Conservation (phyloP, 352 stramenopile genomes). For the Pythium rishiriense region DNA sequence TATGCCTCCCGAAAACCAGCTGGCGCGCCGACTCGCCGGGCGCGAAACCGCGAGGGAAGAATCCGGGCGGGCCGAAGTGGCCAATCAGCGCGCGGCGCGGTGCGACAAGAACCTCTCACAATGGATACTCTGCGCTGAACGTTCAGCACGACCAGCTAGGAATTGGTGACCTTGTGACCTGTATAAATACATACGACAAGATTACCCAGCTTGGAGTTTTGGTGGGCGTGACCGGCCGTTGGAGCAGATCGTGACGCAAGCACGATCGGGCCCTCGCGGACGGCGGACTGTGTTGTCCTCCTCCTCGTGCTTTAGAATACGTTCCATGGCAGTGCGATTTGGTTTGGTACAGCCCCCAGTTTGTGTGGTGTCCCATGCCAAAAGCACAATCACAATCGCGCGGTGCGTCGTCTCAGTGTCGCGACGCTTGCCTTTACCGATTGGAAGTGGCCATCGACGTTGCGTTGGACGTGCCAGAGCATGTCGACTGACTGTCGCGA, state of each 20-base stretch:
- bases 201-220: slow-evolving; percentile 9
- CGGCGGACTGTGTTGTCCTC: neutral
- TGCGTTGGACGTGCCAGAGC: too few species aligned
- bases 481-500: neutral
- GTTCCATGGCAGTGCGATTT: too few species aligned
- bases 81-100: slow-evolving; percentile 1
- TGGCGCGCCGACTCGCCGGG: slow-evolving; percentile 25
- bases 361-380: too few species aligned
- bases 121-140: neutral
- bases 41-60: slow-evolving; percentile 2
- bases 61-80: neutral
- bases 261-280: neutral
- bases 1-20: slow-evolving; percentile 19
- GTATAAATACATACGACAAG: neutral
- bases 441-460: neutral
- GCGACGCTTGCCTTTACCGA: neutral
- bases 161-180: neutral
- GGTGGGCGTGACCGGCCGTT: neutral
- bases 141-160: neutral
- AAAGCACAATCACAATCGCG: neutral
- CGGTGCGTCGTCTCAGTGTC: neutral
- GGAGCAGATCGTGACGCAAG: neutral
- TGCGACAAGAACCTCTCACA: neutral
- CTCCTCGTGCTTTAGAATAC: neutral
- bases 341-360: too few species aligned